Percentiles rank a stretch among this genome's conserved stretches.
These are phyloP conservation scores for Boletus huronensis DNA, from an alignment of 768 basidiomycete genomes.

Conservation along the genomic window DNA sequence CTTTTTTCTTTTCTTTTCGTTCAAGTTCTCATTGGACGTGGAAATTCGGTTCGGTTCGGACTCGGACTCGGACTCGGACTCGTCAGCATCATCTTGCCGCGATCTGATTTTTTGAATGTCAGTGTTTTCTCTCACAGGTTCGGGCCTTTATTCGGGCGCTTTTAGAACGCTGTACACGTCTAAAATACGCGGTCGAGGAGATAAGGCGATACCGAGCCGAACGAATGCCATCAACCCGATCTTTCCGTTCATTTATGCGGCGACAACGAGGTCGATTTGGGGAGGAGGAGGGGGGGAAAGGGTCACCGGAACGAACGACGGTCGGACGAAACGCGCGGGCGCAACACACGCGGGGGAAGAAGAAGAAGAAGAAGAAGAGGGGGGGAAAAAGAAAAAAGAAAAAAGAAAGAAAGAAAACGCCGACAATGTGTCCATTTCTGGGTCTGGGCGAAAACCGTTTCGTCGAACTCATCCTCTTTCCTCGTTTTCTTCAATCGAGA, in stretches of 20 bases:
- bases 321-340: not conserved
- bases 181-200: constrained; percentile 12
- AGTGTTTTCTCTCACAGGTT: not conserved
- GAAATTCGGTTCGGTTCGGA: too few relatives aligned
- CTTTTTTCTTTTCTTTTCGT: too few relatives aligned
- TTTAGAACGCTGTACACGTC: not conserved
- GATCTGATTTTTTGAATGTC: not conserved
- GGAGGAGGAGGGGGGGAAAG: not conserved
- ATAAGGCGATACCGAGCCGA: constrained; percentile 24
- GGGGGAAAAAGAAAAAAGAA: not conserved
- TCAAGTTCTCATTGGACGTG: too few relatives aligned
- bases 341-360: not conserved
- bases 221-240: not conserved
- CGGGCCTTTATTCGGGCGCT: not conserved
- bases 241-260: constrained; percentile 13
- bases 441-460: not conserved
- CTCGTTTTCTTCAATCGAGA: too few relatives aligned
- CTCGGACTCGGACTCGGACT: too few relatives aligned
- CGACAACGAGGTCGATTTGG: constrained; percentile 3
- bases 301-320: not conserved
- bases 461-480: not conserved
- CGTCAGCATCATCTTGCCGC: too few relatives aligned
- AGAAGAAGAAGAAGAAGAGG: not conserved
- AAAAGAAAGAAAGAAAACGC: not conserved
- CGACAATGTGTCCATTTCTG: constrained; percentile 13